phyloP scores from a whole-genome alignment of 176 grass and related monocot species.

The Hyparrhenia diplandra region DNA sequence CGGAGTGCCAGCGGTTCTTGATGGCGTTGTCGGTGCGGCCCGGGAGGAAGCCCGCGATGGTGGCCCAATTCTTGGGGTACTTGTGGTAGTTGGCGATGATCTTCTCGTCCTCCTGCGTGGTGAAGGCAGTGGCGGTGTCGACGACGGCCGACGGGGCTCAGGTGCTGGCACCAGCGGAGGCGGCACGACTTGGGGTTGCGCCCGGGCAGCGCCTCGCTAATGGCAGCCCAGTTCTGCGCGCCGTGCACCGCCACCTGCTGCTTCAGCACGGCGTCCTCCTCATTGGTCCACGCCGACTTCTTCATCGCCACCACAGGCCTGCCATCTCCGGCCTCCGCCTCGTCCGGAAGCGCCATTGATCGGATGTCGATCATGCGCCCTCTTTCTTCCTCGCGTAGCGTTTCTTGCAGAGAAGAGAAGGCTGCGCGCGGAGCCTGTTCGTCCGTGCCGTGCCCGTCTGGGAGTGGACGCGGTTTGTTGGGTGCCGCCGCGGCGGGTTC shows the following conservation, averaged over 20 bases:
- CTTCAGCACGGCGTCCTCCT: slow-evolving; percentile 45
- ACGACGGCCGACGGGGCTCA: slow-evolving; percentile 16
- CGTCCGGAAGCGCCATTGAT: background rate
- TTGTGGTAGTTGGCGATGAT: slow-evolving; percentile 27
- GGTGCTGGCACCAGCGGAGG: slow-evolving; percentile 72
- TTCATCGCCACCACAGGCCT: background rate
- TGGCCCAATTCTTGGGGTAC: slow-evolving; percentile 71
- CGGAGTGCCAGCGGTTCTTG: slow-evolving; percentile 91
- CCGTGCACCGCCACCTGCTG: slow-evolving; percentile 39
- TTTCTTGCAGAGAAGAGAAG: background rate
- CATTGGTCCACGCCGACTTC: slow-evolving; percentile 58
- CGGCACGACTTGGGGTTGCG: slow-evolving; percentile 70
- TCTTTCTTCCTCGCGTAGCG: background rate
- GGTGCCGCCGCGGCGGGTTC: too few species aligned
- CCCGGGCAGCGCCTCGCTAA: slow-evolving; percentile 31
- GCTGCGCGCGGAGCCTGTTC: background rate
- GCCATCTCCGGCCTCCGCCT: background rate
- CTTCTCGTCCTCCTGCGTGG: slow-evolving; percentile 33
- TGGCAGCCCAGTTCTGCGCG: slow-evolving; percentile 50
- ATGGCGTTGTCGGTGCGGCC: slow-evolving; percentile 91
- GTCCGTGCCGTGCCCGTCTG: background rate
- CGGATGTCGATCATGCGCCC: background rate
- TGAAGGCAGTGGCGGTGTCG: slow-evolving; percentile 44
- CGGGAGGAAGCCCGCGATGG: slow-evolving; percentile 62
- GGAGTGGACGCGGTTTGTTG: background rate